These are phyloP conservation scores for Tolypocladium inflatum DNA, from an alignment of 2,329 filamentous ascomycete genomes.

Conservation along the genomic window DNA sequence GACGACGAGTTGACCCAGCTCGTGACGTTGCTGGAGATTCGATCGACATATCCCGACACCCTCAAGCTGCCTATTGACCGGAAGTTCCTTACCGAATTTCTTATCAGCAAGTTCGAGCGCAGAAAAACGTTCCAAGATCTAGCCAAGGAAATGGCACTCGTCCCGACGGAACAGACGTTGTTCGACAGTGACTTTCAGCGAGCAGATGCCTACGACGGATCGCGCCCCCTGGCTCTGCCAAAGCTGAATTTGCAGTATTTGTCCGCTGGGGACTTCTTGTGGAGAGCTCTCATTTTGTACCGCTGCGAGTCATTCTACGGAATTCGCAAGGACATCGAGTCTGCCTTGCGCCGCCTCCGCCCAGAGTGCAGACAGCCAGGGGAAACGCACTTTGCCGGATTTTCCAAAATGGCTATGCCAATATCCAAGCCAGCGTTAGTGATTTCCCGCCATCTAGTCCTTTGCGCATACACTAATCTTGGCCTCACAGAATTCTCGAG, in stretches of 20 bases:
- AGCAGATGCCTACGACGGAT: conserved; percentile 82
- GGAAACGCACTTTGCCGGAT: conserved; percentile 68
- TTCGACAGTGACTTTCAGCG: conserved; percentile 73
- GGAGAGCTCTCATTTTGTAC: conserved; percentile 84
- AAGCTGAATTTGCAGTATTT: conserved; percentile 95
- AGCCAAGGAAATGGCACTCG: conserved; percentile 57
- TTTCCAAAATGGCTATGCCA: conserved; percentile 84
- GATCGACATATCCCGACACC: conserved; percentile 71
- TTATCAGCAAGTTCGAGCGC: conserved; percentile 67
- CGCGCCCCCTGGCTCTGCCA: conserved; percentile 77
- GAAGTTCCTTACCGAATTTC: conserved; percentile 57
- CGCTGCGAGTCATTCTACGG: conserved; percentile 88
- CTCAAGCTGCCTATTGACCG: conserved; percentile 55
- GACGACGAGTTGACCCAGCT: conserved; percentile 67
- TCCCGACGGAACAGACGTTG: conserved; percentile 76
- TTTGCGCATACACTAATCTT: not conserved
- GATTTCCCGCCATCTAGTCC: not conserved
- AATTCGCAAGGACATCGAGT: conserved; percentile 83
- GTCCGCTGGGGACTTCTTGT: conserved; percentile 92
- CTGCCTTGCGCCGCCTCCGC: conserved; percentile 67
- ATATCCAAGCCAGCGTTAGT: conserved; percentile 66
- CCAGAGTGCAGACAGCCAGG: conserved; percentile 56
- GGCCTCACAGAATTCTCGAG: conserved; percentile 57
- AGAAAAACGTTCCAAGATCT: conserved; percentile 75
- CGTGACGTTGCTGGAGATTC: conserved; percentile 62